A percentile compares a stretch with the other conserved stretches of the same genome.
These are phyloP conservation scores for Saccharomycopsis sp. DNA, from an alignment of 805 yeast genomes.

Conservation along the genomic window DNA sequence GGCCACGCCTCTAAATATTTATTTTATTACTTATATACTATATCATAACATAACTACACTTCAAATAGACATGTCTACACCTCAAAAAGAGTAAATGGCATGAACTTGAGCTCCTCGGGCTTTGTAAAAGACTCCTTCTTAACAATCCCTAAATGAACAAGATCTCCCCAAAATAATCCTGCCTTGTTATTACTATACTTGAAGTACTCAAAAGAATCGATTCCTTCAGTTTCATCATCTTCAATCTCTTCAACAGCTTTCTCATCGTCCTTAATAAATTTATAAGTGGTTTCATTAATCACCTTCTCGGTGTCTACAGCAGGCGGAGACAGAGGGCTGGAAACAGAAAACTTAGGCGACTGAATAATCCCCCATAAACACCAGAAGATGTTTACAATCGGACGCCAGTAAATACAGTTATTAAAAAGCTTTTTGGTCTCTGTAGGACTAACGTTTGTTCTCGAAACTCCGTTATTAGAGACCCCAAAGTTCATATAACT, in stretches of 20 bases:
- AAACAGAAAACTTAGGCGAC: conserved; percentile 38
- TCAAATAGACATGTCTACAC: no score
- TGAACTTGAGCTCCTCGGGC: neutral
- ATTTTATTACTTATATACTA: no score
- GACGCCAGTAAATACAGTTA: conserved; percentile 72
- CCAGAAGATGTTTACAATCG: conserved; percentile 77
- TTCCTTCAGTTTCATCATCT: conserved; percentile 27
- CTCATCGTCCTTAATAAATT: neutral
- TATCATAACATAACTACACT: no score
- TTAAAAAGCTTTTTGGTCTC: conserved; percentile 49
- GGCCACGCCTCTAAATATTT: no score
- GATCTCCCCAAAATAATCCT: conserved; percentile 67
- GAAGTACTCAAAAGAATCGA: conserved; percentile 72
- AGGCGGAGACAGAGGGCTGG: conserved; percentile 24
- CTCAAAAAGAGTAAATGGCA: neutral
- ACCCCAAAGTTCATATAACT: conserved; percentile 45
- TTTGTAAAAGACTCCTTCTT: conserved; percentile 19
- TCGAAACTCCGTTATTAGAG: neutral
- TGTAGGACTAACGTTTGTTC: conserved; percentile 29
- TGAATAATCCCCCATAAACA: conserved; percentile 88
- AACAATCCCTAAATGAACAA: conserved; percentile 52
- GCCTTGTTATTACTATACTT: conserved; percentile 71
- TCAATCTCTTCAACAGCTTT: conserved; percentile 25
- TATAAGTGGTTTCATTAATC: conserved; percentile 28
- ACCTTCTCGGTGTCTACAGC: conserved; percentile 44